Evolutionary conservation across 2,329 filamentous ascomycete species (phyloP).

Genomic region (Xylariales sp.): DNA sequence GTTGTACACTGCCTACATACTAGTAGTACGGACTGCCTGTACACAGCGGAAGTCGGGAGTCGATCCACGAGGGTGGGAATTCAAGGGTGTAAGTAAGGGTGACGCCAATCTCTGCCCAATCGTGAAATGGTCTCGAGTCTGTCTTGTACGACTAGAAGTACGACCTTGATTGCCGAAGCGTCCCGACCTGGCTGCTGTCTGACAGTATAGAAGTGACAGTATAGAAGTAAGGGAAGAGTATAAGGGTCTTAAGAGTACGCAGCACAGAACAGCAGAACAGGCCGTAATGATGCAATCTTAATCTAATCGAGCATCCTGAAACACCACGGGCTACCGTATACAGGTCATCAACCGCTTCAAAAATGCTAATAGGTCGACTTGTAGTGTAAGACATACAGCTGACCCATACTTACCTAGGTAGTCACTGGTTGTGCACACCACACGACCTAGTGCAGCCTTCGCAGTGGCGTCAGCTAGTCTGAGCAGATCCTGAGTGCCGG

Average conservation of each 20-base stretch:
- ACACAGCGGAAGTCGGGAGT: conserved; percentile 11
- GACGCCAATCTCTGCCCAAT: not conserved
- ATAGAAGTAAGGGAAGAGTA: no score
- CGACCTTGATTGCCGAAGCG: conserved; percentile 11
- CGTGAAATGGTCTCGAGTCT: conserved; percentile 1
- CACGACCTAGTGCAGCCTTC: conserved; percentile 5
- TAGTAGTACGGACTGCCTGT: conserved; percentile 1
- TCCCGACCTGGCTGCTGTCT: conserved; percentile 4
- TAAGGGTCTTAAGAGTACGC: no score
- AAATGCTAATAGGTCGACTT: not conserved
- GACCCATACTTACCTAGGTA: not conserved
- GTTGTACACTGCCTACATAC: no score
- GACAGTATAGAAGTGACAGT: no score
- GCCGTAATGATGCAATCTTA: not conserved
- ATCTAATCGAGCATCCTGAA: conserved; percentile 13
- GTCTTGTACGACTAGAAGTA: conserved; percentile 4
- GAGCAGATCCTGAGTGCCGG: not conserved
- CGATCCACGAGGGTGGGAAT: conserved; percentile 22
- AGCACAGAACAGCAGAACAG: not conserved
- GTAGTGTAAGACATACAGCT: conserved; percentile 26
- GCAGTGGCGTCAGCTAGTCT: conserved; percentile 27
- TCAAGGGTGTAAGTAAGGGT: conserved; percentile 4
- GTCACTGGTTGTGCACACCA: not conserved
- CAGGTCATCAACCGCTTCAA: conserved; percentile 5
- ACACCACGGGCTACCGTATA: conserved; percentile 3